Evolutionary conservation across 306 rosid genomes (phyloP).

Genomic region (Dalbergia cultrata): DNA sequence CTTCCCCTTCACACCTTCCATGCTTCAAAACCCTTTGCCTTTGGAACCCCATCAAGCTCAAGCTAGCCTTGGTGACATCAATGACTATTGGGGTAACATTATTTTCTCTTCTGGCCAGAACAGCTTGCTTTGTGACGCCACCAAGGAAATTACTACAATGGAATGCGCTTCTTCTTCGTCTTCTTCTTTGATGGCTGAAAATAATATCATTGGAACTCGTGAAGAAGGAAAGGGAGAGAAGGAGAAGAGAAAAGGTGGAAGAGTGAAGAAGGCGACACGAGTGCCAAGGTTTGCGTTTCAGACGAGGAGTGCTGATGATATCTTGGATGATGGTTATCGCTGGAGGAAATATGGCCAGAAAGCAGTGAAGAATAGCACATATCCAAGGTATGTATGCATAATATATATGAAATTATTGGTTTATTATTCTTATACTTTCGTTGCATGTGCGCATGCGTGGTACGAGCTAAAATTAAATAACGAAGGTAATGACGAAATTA

Average conservation of each 20-base stretch:
- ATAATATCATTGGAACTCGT: constrained; percentile 13
- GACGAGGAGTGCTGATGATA: constrained; percentile 86
- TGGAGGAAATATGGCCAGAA: constrained; percentile 99
- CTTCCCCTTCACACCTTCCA: constrained; percentile 51
- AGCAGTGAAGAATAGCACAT: constrained; percentile 79
- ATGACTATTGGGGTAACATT: constrained; percentile 64
- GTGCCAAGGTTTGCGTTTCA: constrained; percentile 93
- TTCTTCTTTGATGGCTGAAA: constrained; percentile 32
- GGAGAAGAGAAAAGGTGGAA: constrained; percentile 52
- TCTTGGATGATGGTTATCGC: constrained; percentile 95
- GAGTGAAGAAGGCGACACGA: constrained; percentile 54
- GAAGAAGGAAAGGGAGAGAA: constrained; percentile 45
- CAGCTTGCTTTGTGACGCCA: constrained; percentile 32
- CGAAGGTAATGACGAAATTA: too few species aligned
- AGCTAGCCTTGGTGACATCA: constrained; percentile 46
- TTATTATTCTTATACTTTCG: too few species aligned
- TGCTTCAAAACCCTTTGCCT: constrained; percentile 46
- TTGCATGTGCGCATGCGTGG: too few species aligned
- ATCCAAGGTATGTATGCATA: constrained; percentile 69
- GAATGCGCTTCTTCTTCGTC: constrained; percentile 34
- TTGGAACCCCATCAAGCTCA: constrained; percentile 49
- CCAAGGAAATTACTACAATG: constrained; percentile 26
- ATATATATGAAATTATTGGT: background rate
- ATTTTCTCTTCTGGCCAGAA: constrained; percentile 61
- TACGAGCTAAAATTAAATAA: too few species aligned